Evolutionary conservation across 768 basidiomycete species (phyloP), one percentile per base, ranked within the genome.

Genomic region (Kwoniella botswanensis): DNA sequence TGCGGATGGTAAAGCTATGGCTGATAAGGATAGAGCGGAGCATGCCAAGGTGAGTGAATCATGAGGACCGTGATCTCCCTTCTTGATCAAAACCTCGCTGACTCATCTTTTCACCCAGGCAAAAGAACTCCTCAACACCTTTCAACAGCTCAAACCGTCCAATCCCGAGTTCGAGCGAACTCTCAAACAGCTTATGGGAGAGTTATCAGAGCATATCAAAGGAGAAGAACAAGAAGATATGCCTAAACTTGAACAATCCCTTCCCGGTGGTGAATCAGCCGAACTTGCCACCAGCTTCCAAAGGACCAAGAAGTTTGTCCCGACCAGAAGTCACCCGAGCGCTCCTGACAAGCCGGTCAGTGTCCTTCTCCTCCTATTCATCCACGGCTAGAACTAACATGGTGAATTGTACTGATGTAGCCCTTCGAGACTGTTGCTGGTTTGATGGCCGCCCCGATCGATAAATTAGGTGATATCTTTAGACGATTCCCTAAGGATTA

Each of bases 331-430:
- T 21, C 74, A 76, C 61, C 74, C 74, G 10, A 54, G 18, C 1
- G 71, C 74, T 4, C 74, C 74, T 57, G 69, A 76, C 50, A 67
- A 73, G 69, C 74, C 74, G n/a, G 71, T 73, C 26, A 71, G 74
- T 75, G 56, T 3, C 17, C 7, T 1, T 18, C 17, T 26, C 24
- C 24, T 26, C 24, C 24, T 26, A 26, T 26, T 26, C 24, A 26
- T 26, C 24, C 24, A 26, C 24, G 24, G 24, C 24, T 26, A 26
- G 3, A 1, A 26, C 24, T 26, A 3, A 26, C 24, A 26, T 26
- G 24, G 24, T 26, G 24, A 26, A 26, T 1, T 26, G 24, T 26
- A 26, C 24, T 26, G 24, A 26, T 26, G 24, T 26, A 74, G 74
- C 74, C 74, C 21, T 74, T 71, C 64, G 74, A 74, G 63, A 74